Base-by-base conservation (phyloP, 2,329 filamentous ascomycete genomes). In the Kalaharituber pfeilii region DNA sequence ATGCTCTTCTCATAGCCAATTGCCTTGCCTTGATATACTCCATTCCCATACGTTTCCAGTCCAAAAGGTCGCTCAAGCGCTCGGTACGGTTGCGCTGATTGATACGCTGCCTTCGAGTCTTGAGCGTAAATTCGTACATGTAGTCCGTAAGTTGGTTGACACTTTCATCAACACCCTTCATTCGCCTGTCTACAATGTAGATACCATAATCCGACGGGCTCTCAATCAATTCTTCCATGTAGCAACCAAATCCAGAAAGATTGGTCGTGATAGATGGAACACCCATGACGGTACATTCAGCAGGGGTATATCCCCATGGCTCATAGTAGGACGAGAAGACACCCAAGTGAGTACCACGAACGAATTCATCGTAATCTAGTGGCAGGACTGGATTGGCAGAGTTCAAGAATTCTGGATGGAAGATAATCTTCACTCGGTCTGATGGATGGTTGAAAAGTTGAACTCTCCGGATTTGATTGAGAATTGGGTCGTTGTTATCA, bases 31-130 rank as follows among this genome's bases (percentile, higher is more conserved):
- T 98, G 71, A 95, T 86, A 66, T 98, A 98, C 71, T 98, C 91
- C 81, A 96, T 82, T 22, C 91, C 91, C 91, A 98, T 98, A 50
- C 91, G 79, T 77, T 96, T 96, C 91, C 91, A 98, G 71, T 98
- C 91, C 39, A 98, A 76, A 57, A 98, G 74, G 67, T 98, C 91
- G 65, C 87, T 94, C 53, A 98, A 73, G 49, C 91, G 80, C 73
- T 98, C 91, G 0, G 91, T 98, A 53, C 91, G 80, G 71, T 98
- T 98, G 50, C 91, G 80, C 73, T 96, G 91, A 75, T 98, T 98
- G 76, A 98, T 98, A 51, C 91, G 85, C 70, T 98, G 91, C 57
- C 91, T 81, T 55, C 87, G 84, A 69, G 85, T 94, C 79, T 98
- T 98, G 66, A 77, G 77, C 58, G 84, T 83, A 67, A 95, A 98